A percentile compares a stretch with the other conserved stretches of the same genome.
phyloP scores from a whole-genome alignment of 179 eudicot genomes.

The Nepenthes alata region DNA sequence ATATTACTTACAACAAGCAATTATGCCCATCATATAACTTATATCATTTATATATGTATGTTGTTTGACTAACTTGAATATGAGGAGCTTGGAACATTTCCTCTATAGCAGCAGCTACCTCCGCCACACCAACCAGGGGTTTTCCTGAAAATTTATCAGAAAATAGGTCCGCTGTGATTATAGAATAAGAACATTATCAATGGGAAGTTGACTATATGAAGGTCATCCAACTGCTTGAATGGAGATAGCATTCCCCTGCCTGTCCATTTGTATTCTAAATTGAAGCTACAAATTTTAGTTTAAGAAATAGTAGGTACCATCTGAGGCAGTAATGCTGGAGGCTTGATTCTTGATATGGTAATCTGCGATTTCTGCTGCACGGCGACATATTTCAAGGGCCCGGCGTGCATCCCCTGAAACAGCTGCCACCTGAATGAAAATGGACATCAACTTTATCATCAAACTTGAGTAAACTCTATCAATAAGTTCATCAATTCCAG shows the following conservation, averaged over 20 bases:
- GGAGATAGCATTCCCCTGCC: no score
- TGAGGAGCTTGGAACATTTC: constrained; percentile 99
- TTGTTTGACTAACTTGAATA: constrained; percentile 49
- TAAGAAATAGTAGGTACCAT: constrained; percentile 28
- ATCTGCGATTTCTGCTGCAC: constrained; percentile 94
- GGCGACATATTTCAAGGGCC: constrained; percentile 93
- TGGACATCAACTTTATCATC: background rate
- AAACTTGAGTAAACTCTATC: background rate
- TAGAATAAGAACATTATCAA: background rate
- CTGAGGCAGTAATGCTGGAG: constrained; percentile 26
- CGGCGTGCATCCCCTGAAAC: constrained; percentile 98
- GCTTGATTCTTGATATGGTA: constrained; percentile 45
- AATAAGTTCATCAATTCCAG: background rate
- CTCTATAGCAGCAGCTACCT: constrained; percentile 88
- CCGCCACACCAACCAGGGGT: constrained; percentile 60
- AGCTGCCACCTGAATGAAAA: constrained; percentile 72
- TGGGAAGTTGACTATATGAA: background rate
- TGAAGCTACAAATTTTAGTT: background rate
- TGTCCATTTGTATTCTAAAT: no score
- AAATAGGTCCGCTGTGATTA: background rate
- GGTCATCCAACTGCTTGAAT: background rate
- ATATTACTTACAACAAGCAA: no score
- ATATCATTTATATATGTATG: no score
- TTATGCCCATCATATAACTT: no score
- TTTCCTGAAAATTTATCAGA: constrained; percentile 38